Evolutionary conservation across 257 asterid genomes (phyloP), one percentile per base, ranked within the genome.

Genomic region (Agastache rugosa): DNA sequence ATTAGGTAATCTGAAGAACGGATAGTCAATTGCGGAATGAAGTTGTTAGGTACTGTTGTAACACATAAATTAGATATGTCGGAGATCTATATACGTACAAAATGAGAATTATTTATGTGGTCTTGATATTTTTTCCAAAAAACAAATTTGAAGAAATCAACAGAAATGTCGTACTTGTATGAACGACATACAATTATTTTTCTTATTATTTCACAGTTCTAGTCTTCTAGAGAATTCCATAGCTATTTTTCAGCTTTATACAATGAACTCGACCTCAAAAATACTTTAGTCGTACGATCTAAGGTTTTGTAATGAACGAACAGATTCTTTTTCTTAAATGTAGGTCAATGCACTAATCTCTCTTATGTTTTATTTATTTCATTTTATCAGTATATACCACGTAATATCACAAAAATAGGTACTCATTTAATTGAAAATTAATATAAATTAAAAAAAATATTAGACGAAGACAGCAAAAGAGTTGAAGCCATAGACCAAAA

Each of bases 221-320:
- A n/a, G n/a, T n/a, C n/a, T n/a, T n/a, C n/a, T 25, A 25, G 29
- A 25, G 29, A 25, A 48, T 15, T 48, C 9, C 2, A 0, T 1
- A 2, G 16, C 12, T 51, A 51, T 51, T 51, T 5, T 51, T 51
- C 2, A 51, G 58, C 25, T n/a, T 6, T 5, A 3, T 54, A 54
- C 7, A 3, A 20, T 6, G 14, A 20, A 20, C 2, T 54, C 14
- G 6, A 8, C 31, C 61, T 11, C 35, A 11, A 9, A 22, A 55
- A 55, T 20, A 3, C 61, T 5, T 11, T 56, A 5, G 2, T 27
- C 10, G 12, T 23, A 0, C 12, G 17, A 56, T 56, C 17, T 11
- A 56, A 58, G 62, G 5, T 58, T 56, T 58, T 58, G 63, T 58
- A 58, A 58, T 58, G 39, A 3, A 58, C 25, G 29, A 37, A 58